Conservation (phyloP, 768 basidiomycete genomes). For the Lentinula sp. region DNA sequence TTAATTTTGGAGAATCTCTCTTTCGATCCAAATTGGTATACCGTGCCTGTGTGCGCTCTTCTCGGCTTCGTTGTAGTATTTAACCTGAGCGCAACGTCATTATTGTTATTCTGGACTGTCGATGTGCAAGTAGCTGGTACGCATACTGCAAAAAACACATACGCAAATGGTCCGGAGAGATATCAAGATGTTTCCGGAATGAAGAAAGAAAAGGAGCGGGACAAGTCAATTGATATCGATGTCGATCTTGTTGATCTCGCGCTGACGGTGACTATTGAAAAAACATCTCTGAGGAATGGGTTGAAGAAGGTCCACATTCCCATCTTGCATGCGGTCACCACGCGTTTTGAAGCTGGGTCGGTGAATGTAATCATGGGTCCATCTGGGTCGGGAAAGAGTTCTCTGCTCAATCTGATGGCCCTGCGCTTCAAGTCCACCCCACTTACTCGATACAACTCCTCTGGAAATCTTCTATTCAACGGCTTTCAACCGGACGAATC, state of each 20-base stretch:
- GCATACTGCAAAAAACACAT: background rate
- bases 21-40: conserved; percentile 2
- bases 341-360: conserved; percentile 6
- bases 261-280: conserved; percentile 1
- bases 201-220: background rate
- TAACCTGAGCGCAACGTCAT: background rate
- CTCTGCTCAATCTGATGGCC: conserved; percentile 7
- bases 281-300: background rate
- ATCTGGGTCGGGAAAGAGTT: conserved; percentile 15
- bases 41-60: conserved; percentile 5
- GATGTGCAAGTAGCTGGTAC: conserved; percentile 4
- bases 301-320: background rate
- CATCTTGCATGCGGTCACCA: conserved; percentile 6
- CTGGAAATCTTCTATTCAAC: conserved; percentile 11
- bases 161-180: background rate
- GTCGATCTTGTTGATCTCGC: background rate
- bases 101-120: conserved; percentile 6
- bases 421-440: conserved; percentile 4
- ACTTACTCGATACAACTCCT: background rate
- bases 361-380: conserved; percentile 41
- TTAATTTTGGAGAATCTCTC: conserved; percentile 6
- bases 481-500: conserved; percentile 8
- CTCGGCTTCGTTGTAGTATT: conserved; percentile 6
- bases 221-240: background rate
- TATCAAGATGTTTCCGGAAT: background rate